Conservation (phyloP, 208 protist genomes). For the Dictyostelium gargantuum region DNA sequence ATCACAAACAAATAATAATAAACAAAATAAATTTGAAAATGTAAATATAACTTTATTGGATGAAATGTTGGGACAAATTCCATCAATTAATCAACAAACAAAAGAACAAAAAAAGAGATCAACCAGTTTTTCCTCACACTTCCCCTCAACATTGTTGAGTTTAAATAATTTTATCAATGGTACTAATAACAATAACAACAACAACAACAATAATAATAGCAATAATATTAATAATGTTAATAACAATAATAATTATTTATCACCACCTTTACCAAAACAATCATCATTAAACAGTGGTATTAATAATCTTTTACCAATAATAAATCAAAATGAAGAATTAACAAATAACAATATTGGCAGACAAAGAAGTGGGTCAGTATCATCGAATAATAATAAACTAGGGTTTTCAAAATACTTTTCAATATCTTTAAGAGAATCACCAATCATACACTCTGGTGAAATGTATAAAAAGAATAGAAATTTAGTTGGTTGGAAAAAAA, state of each 20-base stretch:
- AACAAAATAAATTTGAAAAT: neutral
- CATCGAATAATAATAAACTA: neutral
- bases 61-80: neutral
- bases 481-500: conserved; percentile 39
- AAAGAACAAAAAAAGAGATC: conserved; percentile 9
- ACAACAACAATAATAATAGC: neutral
- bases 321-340: neutral
- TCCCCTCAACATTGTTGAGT: neutral
- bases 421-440: neutral
- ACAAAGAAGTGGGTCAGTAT: neutral
- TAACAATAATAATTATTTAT: neutral
- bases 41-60: neutral
- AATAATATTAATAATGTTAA: neutral
- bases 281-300: neutral
- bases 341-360: neutral
- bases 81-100: neutral
- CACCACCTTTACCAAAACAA: neutral
- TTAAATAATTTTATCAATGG: no score
- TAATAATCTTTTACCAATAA: no score
- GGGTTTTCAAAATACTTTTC: neutral
- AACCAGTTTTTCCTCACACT: neutral
- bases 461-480: conserved; percentile 59
- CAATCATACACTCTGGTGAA: conserved; percentile 39
- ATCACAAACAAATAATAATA: neutral
- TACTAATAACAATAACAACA: neutral